phyloP scores from a whole-genome alignment of 805 yeast species.

The Spathaspora gorwiae region DNA sequence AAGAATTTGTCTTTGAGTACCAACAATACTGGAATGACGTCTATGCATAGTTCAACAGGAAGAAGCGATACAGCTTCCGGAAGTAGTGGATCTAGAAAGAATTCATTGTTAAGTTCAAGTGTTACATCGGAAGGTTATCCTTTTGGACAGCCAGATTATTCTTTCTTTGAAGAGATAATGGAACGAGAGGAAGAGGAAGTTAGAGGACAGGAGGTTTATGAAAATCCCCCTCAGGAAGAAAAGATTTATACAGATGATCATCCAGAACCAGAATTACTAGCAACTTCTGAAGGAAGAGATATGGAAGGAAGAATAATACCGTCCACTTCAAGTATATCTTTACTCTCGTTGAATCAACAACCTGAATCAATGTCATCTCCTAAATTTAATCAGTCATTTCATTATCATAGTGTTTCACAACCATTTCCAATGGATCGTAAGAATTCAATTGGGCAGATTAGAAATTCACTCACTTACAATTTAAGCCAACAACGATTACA shows the following conservation, averaged over 20 bases:
- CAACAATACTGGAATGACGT: not conserved
- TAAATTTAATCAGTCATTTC: slow-evolving; percentile 1
- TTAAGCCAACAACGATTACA: slow-evolving; percentile 32
- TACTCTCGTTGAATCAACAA: slow-evolving; percentile 30
- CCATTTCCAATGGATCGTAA: slow-evolving; percentile 4
- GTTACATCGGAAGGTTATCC: not conserved
- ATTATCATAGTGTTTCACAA: not conserved
- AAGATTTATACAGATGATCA: slow-evolving; percentile 23
- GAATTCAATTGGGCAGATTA: slow-evolving; percentile 2
- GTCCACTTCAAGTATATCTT: slow-evolving; percentile 38
- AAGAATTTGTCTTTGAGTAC: too few relatives aligned
- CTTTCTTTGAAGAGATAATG: slow-evolving; percentile 3
- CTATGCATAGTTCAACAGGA: not conserved
- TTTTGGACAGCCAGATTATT: not conserved
- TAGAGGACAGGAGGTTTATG: not conserved
- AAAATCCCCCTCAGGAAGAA: not conserved
- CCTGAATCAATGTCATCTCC: slow-evolving; percentile 2
- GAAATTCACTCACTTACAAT: slow-evolving; percentile 16
- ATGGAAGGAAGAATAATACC: slow-evolving; percentile 37
- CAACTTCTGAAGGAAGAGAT: slow-evolving; percentile 41
- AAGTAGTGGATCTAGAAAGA: not conserved
- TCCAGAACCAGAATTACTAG: slow-evolving; percentile 42
- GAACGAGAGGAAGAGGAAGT: slow-evolving; percentile 1
- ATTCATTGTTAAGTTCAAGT: not conserved
- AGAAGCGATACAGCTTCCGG: not conserved